Evolutionary conservation across 257 asterid genomes (phyloP), one percentile per base, ranked within the genome.

Genomic region (Capsicum pubescens): DNA sequence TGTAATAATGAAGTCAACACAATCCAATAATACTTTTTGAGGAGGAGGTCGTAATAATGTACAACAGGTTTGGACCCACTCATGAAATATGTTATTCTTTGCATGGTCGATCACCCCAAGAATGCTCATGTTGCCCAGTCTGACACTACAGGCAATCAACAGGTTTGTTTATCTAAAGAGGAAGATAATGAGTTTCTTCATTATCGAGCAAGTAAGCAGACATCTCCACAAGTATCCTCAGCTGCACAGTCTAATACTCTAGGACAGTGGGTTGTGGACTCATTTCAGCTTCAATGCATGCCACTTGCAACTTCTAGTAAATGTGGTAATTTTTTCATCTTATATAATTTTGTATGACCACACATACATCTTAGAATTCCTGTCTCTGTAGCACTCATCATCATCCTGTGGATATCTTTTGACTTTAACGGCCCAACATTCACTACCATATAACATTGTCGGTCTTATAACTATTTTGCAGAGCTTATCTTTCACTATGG

Each of bases 401-500:
- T 64, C 0, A 64, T 32, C 71, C 32, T 64, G 71, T 26, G 44
- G 35, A 64, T 64, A 64, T 26, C 9, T 64, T 64, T 64, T 32
- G 71, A 64, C 44, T 64, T 57, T 64, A 64, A 64, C 0, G 71
- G 71, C 17, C 44, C 13, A 26, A 64, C 44, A 0, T 32, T 63
- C 42, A 63, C 44, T 26, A 64, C 44, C 71, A 64, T 26, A 21
- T 19, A 1, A 12, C 13, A 21, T 9, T 61, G 69, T 5, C 14
- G 8, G 39, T 21, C 16, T 21, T 26, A 64, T 64, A 26, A 64
- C 44, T 26, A 32, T 26, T 64, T 64, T 14, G 9, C 11, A 12
- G 71, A 64, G 17, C 46, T 64, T 64, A 64, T 11, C 17, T 32
- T 64, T 64, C 71, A 64, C 71, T 64, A 32, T 64, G 71, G 42